Evolutionary conservation across 768 basidiomycete genomes (phyloP).

Genomic region (Psilocybe sp.): DNA sequence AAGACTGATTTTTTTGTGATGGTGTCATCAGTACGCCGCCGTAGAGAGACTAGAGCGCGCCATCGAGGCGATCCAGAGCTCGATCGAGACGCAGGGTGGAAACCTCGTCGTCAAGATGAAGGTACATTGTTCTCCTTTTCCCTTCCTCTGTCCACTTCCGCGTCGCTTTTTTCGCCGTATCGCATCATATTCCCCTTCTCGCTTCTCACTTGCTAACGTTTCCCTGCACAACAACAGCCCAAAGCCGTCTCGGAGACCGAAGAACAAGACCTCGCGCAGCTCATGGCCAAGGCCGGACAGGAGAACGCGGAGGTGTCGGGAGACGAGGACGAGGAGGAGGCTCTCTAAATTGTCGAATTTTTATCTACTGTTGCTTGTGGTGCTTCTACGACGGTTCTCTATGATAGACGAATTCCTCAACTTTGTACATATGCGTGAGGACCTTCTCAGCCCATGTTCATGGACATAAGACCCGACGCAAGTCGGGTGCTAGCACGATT

Average conservation of each 20-base stretch:
- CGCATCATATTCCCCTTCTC: not conserved
- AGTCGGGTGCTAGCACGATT: no score
- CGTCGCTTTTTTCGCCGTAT: not conserved
- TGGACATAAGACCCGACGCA: no score
- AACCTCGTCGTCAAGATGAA: conserved; percentile 95
- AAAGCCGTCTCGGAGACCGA: conserved; percentile 98
- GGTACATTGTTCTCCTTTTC: conserved; percentile 37
- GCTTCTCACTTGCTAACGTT: not conserved
- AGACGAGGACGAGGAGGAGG: conserved; percentile 81
- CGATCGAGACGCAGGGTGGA: conserved; percentile 84
- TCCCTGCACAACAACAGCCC: conserved; percentile 49
- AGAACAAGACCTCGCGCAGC: conserved; percentile 93
- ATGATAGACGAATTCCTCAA: no score
- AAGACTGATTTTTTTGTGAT: no score
- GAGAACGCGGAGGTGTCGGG: conserved; percentile 97
- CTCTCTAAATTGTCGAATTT: not conserved
- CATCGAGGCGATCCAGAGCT: conserved; percentile 83
- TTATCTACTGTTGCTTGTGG: no score
- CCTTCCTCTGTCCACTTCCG: not conserved
- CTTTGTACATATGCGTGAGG: no score
- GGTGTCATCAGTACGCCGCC: conserved; percentile 62
- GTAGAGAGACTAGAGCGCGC: conserved; percentile 93
- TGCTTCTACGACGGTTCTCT: no score
- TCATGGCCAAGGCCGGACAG: conserved; percentile 91
- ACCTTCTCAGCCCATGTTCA: no score